These are phyloP conservation scores for Platismatia glauca DNA, from an alignment of 495 filamentous ascomycete species.

Conservation along the genomic window DNA sequence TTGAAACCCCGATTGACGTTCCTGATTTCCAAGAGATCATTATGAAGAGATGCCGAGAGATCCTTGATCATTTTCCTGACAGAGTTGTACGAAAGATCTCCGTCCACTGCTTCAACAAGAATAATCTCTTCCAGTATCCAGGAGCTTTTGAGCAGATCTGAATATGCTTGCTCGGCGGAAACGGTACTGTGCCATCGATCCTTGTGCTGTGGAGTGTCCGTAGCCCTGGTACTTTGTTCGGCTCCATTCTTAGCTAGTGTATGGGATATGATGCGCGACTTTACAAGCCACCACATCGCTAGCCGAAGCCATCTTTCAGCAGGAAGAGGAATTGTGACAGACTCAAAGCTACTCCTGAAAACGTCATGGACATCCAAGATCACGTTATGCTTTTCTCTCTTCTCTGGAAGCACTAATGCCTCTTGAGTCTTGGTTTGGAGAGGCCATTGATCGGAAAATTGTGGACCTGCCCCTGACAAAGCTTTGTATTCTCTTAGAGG, in stretches of 20 bases:
- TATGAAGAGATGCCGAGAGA: constrained; percentile 2
- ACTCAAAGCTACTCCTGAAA: constrained; percentile 8
- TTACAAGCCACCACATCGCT: constrained; percentile 19
- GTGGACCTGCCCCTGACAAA: not conserved
- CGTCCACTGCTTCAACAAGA: constrained; percentile 1
- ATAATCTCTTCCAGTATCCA: constrained; percentile 18
- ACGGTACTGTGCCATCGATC: constrained; percentile 15
- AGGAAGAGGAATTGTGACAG: not conserved
- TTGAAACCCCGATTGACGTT: not conserved
- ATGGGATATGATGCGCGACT: constrained; percentile 5
- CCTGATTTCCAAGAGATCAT: constrained; percentile 4
- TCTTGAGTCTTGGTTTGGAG: not conserved
- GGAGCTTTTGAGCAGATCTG: constrained; percentile 17
- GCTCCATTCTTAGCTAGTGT: not conserved
- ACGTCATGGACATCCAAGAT: not conserved
- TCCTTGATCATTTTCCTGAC: constrained; percentile 11
- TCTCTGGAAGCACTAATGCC: constrained; percentile 1
- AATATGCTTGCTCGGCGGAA: constrained; percentile 14
- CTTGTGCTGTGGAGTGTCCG: not conserved
- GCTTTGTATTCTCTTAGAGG: not conserved
- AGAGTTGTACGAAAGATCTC: not conserved
- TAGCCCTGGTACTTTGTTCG: not conserved
- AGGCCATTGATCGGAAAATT: not conserved
- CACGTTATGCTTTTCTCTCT: constrained; percentile 10
- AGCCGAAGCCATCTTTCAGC: constrained; percentile 17